These are phyloP conservation scores for Ustanciosporium gigantosporum DNA, from an alignment of 1,284 basidiomycete species.

Conservation along the genomic window DNA sequence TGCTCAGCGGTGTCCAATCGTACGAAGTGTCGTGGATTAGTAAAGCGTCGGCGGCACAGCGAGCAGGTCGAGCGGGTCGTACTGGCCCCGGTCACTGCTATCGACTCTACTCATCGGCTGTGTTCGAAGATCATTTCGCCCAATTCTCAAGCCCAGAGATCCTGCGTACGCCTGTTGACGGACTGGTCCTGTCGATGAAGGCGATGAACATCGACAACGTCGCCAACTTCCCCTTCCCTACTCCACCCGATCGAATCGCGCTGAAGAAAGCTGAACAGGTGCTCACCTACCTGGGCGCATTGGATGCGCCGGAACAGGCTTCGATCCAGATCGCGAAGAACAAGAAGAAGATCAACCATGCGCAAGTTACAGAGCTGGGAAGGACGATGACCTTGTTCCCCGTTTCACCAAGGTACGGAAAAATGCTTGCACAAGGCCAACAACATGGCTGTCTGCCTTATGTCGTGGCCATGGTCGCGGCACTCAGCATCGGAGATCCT, in stretches of 20 bases:
- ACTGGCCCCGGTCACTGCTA: conserved; percentile 80
- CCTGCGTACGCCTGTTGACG: conserved; percentile 92
- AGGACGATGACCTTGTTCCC: conserved; percentile 91
- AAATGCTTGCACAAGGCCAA: conserved; percentile 89
- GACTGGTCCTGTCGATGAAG: conserved; percentile 97
- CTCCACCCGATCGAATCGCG: conserved; percentile 81
- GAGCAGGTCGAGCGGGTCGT: conserved; percentile 75
- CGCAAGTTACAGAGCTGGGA: conserved; percentile 80
- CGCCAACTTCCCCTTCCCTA: conserved; percentile 97
- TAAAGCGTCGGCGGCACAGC: conserved; percentile 74
- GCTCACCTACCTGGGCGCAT: conserved; percentile 80
- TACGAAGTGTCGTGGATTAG: conserved; percentile 77
- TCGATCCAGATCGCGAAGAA: conserved; percentile 58
- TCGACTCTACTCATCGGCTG: conserved; percentile 72
- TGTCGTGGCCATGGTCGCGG: conserved; percentile 86
- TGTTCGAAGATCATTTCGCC: conserved; percentile 90
- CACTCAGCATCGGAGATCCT: conserved; percentile 91
- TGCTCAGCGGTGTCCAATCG: conserved; percentile 70
- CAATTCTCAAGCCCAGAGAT: conserved; percentile 89
- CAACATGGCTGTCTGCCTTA: conserved; percentile 91
- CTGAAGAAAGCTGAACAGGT: conserved; percentile 81
- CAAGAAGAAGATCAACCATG: conserved; percentile 60
- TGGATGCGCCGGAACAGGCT: conserved; percentile 64
- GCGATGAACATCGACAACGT: conserved; percentile 97
- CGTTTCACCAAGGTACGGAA: conserved; percentile 85